A percentile compares a stretch with the other conserved stretches of the same genome.
phyloP scores from a whole-genome alignment of 305 asterid species.

The Petunia hybrid region DNA sequence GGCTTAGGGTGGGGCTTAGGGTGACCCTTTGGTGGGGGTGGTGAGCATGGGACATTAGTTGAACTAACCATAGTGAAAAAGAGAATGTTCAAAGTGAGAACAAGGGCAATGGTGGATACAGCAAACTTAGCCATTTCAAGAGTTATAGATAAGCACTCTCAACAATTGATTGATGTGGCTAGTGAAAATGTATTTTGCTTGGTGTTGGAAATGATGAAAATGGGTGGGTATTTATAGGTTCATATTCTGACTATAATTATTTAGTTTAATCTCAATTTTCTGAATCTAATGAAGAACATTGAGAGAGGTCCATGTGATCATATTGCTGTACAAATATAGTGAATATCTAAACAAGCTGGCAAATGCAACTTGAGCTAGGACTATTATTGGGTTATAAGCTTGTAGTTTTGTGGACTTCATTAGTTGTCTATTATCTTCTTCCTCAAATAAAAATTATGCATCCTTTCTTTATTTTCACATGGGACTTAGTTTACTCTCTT shows the following conservation, averaged over 20 bases:
- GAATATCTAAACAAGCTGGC: not conserved
- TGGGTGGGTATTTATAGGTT: conserved; percentile 5
- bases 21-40: conserved; percentile 33
- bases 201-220: not conserved
- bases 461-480: not conserved
- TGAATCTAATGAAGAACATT: not conserved
- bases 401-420: conserved; percentile 27
- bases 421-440: conserved; percentile 1
- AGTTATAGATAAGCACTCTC: not conserved
- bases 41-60: conserved; percentile 31
- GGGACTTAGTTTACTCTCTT: not conserved
- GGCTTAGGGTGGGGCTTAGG: conserved; percentile 3
- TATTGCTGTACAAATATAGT: too few species aligned
- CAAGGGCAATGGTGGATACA: conserved; percentile 33
- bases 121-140: conserved; percentile 37
- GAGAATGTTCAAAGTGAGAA: conserved; percentile 39
- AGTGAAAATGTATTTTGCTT: not conserved
- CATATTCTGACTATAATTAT: not conserved
- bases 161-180: not conserved
- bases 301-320: not conserved
- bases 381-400: not conserved
- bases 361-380: too few species aligned
- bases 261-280: too few species aligned
- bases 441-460: not conserved
- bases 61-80: conserved; percentile 43